Base-by-base conservation (phyloP, 345 rosid genomes). In the Salix purpurea region DNA sequence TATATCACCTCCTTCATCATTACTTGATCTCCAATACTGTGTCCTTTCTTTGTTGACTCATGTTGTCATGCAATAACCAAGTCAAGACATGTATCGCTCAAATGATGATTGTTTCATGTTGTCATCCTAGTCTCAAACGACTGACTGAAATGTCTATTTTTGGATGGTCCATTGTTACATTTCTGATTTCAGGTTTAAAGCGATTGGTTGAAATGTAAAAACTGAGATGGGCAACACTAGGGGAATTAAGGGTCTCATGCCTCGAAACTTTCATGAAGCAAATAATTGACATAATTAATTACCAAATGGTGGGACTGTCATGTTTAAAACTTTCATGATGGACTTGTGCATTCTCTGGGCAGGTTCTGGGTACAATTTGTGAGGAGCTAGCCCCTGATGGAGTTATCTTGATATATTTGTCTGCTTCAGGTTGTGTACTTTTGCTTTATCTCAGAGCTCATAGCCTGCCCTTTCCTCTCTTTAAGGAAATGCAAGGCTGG, bases 351-450 rank as follows among this genome's bases (percentile, higher is more conserved):
- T 69, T 74, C 40, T 48, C 68, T 76, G 65, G 69, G 83, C 85
- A 95, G 97, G 97, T 95, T 79, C 83, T 95, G 84, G 96, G 97
- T 56, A 95, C 92, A 54, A 87, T 89, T 74, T 87, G 89, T 78
- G 97, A 91, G 84, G 97, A 95, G 88, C 93, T 93, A 39, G 91
- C 95, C 46, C 80, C 88, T 65, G 94, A 93, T 82, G 97, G 97
- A 44, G 82, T 95, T 80, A 88, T 95, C 64, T 84, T 95, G 69
- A 50, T 95, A 84, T 95, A 91, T 85, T 84, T 93, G 77, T 95
- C 97, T 76, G 99, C 96, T 80, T 89, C 97, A 81, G 99, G 99
- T 95, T 75, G 72, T 73, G 30, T 70, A 44, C 69, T 42, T 48
- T 72, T 13, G 50, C 50, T 44, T 44, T 13, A 13, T 44, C 16